Base-by-base conservation (phyloP, 2,329 filamentous ascomycete genomes). In the Teratosphaeria zuluensis region DNA sequence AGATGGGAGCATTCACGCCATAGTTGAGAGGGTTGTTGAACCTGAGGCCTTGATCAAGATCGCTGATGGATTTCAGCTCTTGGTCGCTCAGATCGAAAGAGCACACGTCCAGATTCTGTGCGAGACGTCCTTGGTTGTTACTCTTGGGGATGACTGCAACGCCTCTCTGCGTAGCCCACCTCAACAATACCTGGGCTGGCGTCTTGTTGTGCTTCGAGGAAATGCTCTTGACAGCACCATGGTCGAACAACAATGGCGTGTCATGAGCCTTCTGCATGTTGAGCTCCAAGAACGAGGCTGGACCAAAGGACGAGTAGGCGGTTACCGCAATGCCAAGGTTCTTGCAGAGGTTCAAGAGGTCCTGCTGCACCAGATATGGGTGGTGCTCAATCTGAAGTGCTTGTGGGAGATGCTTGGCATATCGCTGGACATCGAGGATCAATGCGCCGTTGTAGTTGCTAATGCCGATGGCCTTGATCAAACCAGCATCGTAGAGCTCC, bases 321-420 rank as follows among this genome's bases (percentile, higher is more conserved):
- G 89, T 94, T 59, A 95, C 81, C 65, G 80, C 79, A 67, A 95
- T 86, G 61, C 84, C 83, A 76, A 90, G 81, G 57, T 78, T 76
- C 77, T 87, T 80, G 67, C 86, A 87, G 56, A 90, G 83, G 68
- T 83, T 77, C 68, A 94, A 73, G 56, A 95, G 82, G 57, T 84
- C 81, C 60, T 79, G 75, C 80, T 95, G 90, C 61, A 88, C 86
- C 60, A 92, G 83, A 81, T 92, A 94, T 30, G 90, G 90, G 81
- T 95, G 90, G 78, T 92, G 89, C 80, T 95, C 90, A 74, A 95
- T 86, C 80, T 95, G 90, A 61, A 94, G 85, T 48, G 87, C 86
- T 46, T 89, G 87, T 8, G 89, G 88, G 16, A 55, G 16, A 7
- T n/a, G 12, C 31, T 55, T 55, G 62, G 88, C 88, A 75, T 91